Conservation (phyloP, 163 green algal genomes). For the Coccomyxa subellipsoidea region DNA sequence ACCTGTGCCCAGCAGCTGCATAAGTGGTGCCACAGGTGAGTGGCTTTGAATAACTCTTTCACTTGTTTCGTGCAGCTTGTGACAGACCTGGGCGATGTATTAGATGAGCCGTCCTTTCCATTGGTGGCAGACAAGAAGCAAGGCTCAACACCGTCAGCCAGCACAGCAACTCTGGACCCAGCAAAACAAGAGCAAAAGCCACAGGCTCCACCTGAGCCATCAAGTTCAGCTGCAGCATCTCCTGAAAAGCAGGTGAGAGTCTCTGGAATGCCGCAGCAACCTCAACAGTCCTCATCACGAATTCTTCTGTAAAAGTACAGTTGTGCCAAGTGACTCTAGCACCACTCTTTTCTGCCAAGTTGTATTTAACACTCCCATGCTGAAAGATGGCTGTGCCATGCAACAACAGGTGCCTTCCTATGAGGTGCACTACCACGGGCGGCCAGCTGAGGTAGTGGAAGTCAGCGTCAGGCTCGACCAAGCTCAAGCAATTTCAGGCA, state of each 20-base stretch:
- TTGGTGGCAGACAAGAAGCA: neutral
- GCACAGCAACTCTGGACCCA: neutral
- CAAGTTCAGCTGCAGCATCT: neutral
- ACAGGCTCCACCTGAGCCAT: neutral
- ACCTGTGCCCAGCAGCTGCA: neutral
- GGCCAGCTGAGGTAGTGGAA: constrained; percentile 10
- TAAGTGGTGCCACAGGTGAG: neutral
- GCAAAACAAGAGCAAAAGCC: neutral
- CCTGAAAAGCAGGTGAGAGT: no score
- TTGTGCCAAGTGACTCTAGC: no score
- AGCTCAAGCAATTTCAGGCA: no score
- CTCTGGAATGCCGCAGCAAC: no score
- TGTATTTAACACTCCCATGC: neutral
- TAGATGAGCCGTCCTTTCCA: constrained; percentile 20
- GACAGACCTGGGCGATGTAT: constrained; percentile 13
- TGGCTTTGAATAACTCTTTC: no score
- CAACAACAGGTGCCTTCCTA: neutral
- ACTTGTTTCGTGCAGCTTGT: neutral
- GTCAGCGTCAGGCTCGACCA: constrained; percentile 12
- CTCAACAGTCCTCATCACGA: no score
- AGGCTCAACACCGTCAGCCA: neutral
- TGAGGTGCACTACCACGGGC: constrained; percentile 14
- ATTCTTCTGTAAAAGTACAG: no score
- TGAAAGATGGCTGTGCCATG: neutral
- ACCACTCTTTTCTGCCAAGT: no score